Evolutionary conservation across 768 basidiomycete species (phyloP).

Genomic region (Agrocybe pediades): DNA sequence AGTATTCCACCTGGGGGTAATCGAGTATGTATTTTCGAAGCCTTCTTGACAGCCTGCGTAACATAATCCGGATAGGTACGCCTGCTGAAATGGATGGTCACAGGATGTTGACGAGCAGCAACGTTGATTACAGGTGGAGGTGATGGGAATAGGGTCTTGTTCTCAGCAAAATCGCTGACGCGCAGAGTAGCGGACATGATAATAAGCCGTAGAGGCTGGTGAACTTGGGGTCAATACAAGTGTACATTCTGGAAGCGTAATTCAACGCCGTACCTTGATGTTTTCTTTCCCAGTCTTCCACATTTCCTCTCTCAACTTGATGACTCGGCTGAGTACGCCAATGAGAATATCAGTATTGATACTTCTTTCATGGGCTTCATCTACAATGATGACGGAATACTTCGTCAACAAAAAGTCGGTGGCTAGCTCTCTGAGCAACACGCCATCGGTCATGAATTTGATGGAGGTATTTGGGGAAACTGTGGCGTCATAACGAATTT

Average conservation of each 20-base stretch:
- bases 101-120: conserved; percentile 90
- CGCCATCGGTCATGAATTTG: conserved; percentile 99
- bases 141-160: conserved; percentile 73
- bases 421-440: conserved; percentile 89
- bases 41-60: conserved; percentile 86
- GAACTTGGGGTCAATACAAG: conserved; percentile 3
- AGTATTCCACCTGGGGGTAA: conserved; percentile 93
- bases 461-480: conserved; percentile 88
- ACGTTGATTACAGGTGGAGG: conserved; percentile 94
- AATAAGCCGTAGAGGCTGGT: conserved; percentile 82
- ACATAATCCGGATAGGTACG: conserved; percentile 88
- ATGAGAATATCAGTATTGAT: conserved; percentile 98
- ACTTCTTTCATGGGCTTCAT: conserved; percentile 97
- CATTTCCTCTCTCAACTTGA: conserved; percentile 85
- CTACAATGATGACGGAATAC: conserved; percentile 94
- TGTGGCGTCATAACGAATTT: conserved; percentile 96
- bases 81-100: conserved; percentile 92
- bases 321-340: conserved; percentile 92
- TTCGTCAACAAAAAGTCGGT: conserved; percentile 91
- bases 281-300: conserved; percentile 80
- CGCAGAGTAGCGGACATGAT: conserved; percentile 99
- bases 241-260: neutral
- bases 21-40: conserved; percentile 88
- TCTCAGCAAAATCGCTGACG: conserved; percentile 89
- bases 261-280: conserved; percentile 56